phyloP scores from a whole-genome alignment of 139 green algal genomes.

The Picochlorum sp. region DNA sequence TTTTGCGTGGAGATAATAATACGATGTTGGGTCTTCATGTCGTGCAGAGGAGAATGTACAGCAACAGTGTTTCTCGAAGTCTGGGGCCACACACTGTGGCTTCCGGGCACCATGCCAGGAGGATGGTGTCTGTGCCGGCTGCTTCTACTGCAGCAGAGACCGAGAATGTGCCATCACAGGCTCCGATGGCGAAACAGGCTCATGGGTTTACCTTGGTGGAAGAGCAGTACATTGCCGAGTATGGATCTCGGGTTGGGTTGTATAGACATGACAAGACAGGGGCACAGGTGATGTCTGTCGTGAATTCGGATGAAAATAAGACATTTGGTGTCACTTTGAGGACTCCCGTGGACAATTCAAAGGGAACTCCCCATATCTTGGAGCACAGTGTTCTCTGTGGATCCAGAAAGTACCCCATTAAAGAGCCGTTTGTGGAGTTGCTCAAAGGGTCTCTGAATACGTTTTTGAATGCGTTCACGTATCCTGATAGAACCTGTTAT shows the following conservation, averaged over 20 bases:
- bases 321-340: conserved; percentile 93
- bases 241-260: conserved; percentile 58
- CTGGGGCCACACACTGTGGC: no score
- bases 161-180: neutral
- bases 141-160: neutral
- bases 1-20: no score
- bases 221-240: conserved; percentile 79
- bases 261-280: conserved; percentile 71
- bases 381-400: conserved; percentile 97
- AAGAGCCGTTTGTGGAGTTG: conserved; percentile 96
- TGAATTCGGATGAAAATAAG: conserved; percentile 98
- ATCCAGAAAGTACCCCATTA: conserved; percentile 75
- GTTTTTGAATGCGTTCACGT: conserved; percentile 99
- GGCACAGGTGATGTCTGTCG: conserved; percentile 88
- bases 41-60: no score
- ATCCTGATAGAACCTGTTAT: conserved; percentile 99
- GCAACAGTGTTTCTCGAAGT: no score
- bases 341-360: conserved; percentile 80
- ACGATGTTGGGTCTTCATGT: no score
- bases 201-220: conserved; percentile 76
- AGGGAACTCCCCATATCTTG: conserved; percentile 95
- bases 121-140: conserved; percentile 7
- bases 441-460: conserved; percentile 97
- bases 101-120: neutral
- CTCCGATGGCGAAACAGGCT: conserved; percentile 34